These are phyloP conservation scores for Scheffersomyces ergatensis DNA, from an alignment of 805 yeast genomes.

Conservation along the genomic window DNA sequence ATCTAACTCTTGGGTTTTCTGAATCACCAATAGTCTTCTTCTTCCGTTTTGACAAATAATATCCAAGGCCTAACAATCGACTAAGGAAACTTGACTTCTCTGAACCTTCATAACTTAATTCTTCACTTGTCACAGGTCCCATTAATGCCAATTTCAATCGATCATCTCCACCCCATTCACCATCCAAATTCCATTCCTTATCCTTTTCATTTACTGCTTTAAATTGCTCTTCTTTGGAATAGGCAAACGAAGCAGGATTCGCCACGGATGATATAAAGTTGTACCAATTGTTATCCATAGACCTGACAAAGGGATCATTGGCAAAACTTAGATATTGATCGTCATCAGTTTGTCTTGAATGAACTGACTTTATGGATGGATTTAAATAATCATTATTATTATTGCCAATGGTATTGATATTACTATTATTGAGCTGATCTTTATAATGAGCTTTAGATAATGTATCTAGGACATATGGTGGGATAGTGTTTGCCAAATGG, in stretches of 20 bases:
- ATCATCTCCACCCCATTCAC: constrained; percentile 71
- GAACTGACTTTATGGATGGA: constrained; percentile 6
- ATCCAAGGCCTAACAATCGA: constrained; percentile 2
- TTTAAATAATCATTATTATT: constrained; percentile 4
- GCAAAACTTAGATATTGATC: constrained; percentile 33
- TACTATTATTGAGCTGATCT: constrained; percentile 31
- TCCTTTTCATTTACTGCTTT: constrained; percentile 20
- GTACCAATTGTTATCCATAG: constrained; percentile 50
- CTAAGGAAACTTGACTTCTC: constrained; percentile 3
- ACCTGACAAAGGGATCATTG: constrained; percentile 35
- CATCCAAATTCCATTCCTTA: constrained; percentile 41
- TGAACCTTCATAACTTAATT: constrained; percentile 4
- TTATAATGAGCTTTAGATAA: constrained; percentile 42
- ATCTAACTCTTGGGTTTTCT: constrained; percentile 37
- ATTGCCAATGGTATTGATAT: constrained; percentile 25
- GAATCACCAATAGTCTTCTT: constrained; percentile 17
- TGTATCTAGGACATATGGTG: constrained; percentile 65
- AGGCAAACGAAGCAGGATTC: constrained; percentile 38
- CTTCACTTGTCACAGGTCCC: constrained; percentile 16
- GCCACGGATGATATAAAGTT: constrained; percentile 47
- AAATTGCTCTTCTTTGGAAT: constrained; percentile 24
- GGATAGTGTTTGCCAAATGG: constrained; percentile 40
- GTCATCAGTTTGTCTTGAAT: constrained; percentile 16
- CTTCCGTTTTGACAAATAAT: too few relatives aligned
- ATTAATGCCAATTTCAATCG: constrained; percentile 55